Percentiles rank a stretch among this genome's conserved stretches.
Evolutionary conservation across 2,329 filamentous ascomycete genomes (phyloP).

Genomic region (Gyromitra esculenta): DNA sequence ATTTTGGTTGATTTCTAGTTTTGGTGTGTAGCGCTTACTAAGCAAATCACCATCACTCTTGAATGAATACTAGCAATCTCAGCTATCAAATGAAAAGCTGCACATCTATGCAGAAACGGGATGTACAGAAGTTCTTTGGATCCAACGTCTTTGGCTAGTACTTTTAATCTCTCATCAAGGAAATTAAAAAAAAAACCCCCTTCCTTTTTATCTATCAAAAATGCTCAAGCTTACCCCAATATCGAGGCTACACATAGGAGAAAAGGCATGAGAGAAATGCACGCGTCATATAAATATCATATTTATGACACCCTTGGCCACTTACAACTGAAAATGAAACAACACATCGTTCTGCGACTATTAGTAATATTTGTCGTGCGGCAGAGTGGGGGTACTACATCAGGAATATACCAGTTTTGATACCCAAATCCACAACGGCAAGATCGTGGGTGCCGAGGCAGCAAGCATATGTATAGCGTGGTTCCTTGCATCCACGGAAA

Average conservation of each 20-base stretch:
- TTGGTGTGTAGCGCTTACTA: too few species aligned
- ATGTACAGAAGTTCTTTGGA: not conserved
- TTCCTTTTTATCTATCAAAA: constrained; percentile 2
- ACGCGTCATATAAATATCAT: constrained; percentile 1
- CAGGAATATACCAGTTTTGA: constrained; percentile 13
- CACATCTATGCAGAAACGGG: not conserved
- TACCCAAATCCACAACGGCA: constrained; percentile 28
- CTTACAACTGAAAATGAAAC: constrained; percentile 22
- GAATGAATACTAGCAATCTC: not conserved
- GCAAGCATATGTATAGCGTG: constrained; percentile 17
- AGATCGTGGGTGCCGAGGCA: constrained; percentile 34
- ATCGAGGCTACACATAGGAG: constrained; percentile 6
- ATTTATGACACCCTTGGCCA: constrained; percentile 18
- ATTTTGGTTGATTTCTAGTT: too few species aligned
- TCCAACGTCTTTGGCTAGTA: constrained; percentile 1
- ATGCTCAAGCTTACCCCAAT: constrained; percentile 20
- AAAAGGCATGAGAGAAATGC: constrained; percentile 11
- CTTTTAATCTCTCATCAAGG: not conserved
- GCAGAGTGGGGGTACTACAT: constrained; percentile 4
- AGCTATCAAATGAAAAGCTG: too few species aligned
- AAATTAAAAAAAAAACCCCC: not conserved
- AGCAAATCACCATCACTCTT: too few species aligned
- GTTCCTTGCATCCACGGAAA: constrained; percentile 41
- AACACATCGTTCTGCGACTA: not conserved
- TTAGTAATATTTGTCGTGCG: constrained; percentile 34